These are phyloP conservation scores for Hypseocharis bilobata DNA, from an alignment of 441 rosid genomes.

Conservation along the genomic window DNA sequence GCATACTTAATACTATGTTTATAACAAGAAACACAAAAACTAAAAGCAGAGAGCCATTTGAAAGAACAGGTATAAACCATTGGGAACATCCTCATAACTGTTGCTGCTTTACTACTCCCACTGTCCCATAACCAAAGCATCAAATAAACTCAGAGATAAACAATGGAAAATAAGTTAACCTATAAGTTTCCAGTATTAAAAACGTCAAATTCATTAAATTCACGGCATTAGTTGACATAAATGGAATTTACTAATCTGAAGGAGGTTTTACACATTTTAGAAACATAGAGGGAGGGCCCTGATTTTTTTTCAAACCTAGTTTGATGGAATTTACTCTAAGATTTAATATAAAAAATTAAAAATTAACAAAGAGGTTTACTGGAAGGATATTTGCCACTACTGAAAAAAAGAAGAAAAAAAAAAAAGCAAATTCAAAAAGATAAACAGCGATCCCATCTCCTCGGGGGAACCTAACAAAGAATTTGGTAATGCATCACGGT, in stretches of 20 bases:
- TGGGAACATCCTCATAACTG: not conserved
- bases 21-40: constrained; percentile 9
- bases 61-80: not conserved
- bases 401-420: too few species aligned
- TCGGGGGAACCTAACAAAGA: not conserved
- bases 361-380: not conserved
- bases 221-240: not conserved
- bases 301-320: not conserved
- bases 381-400: too few species aligned
- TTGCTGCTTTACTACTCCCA: not conserved
- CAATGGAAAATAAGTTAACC: not conserved
- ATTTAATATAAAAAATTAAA: not conserved
- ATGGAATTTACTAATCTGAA: not conserved
- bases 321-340: not conserved
- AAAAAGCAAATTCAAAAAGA: not conserved
- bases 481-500: not conserved
- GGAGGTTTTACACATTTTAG: not conserved
- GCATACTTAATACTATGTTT: not conserved
- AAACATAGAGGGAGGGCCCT: not conserved
- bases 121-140: not conserved
- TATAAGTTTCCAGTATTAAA: not conserved
- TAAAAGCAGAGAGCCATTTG: constrained; percentile 13
- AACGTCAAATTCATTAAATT: not conserved
- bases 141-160: not conserved
- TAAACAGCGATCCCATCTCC: not conserved